Evolutionary conservation across 306 rosid species (phyloP).

Genomic region (Dalbergia oliveri): DNA sequence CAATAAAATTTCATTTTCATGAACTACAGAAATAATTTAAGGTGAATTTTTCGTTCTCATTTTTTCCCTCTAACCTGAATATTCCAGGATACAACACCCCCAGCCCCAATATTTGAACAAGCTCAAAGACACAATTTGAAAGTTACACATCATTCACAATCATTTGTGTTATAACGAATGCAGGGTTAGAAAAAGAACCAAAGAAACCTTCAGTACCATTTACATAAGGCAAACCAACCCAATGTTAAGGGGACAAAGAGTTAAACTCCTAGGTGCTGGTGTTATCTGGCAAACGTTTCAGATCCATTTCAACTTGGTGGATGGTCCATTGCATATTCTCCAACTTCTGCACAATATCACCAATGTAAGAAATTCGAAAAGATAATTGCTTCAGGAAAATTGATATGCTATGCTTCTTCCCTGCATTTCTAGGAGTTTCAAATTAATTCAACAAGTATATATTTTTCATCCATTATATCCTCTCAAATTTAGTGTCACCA

Average conservation of each 20-base stretch:
- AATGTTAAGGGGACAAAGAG: constrained; percentile 15
- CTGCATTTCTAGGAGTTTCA: constrained; percentile 8
- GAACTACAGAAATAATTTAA: background rate
- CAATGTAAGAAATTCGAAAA: background rate
- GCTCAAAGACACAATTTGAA: constrained; percentile 5
- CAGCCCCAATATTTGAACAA: background rate
- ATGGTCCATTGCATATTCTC: constrained; percentile 97
- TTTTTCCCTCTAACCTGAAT: background rate
- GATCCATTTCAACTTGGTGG: constrained; percentile 91
- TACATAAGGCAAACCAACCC: background rate
- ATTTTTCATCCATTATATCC: background rate
- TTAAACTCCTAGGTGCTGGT: constrained; percentile 49
- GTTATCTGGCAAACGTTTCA: constrained; percentile 73
- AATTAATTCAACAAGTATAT: background rate
- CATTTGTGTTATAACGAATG: constrained; percentile 14
- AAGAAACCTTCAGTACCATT: constrained; percentile 4
- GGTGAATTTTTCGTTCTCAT: background rate
- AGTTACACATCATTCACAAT: background rate
- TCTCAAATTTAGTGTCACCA: constrained; percentile 8
- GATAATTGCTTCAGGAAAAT: background rate
- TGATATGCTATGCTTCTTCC: constrained; percentile 9
- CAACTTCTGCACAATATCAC: constrained; percentile 67
- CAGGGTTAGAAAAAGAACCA: constrained; percentile 7
- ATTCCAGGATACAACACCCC: too few species aligned
- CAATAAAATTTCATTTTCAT: background rate